A percentile compares a stretch with the other conserved stretches of the same genome.
Conservation (phyloP, 768 basidiomycete genomes). For the Clathrus columnatus region DNA sequence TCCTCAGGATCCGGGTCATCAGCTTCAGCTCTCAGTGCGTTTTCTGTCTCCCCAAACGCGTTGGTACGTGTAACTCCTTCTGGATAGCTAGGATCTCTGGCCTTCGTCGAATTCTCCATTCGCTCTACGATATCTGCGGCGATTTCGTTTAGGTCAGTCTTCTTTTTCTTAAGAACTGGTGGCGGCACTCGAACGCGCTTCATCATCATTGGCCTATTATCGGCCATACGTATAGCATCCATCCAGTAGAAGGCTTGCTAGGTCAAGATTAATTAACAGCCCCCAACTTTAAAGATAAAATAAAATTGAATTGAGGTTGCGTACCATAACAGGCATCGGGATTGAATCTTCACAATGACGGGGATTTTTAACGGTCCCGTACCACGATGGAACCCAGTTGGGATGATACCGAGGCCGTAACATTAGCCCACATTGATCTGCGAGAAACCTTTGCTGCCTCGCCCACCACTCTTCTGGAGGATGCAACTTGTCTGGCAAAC, state of each 20-base stretch:
- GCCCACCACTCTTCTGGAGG: conserved; percentile 17
- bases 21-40: not conserved
- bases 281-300: not conserved
- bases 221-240: conserved; percentile 25
- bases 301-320: not conserved
- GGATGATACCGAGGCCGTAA: conserved; percentile 21
- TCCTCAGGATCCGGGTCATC: conserved; percentile 14
- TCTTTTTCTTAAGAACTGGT: conserved; percentile 7
- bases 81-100: no score
- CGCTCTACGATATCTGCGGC: no score
- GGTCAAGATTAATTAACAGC: not conserved
- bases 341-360: conserved; percentile 3
- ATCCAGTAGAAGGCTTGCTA: conserved; percentile 12
- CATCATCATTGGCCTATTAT: conserved; percentile 22
- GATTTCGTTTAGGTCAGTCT: no score
- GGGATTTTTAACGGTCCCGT: conserved; percentile 1
- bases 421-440: conserved; percentile 15
- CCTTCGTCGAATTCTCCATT: no score
- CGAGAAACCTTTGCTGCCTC: conserved; percentile 14
- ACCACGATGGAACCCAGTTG: conserved; percentile 26
- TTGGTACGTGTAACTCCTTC: no score
- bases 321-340: not conserved
- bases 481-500: not conserved
- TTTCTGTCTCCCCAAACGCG: no score
- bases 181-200: conserved; percentile 17